These are phyloP conservation scores for Cladochytrium replicatum DNA, from an alignment of 192 early-diverging fungal species.

Conservation along the genomic window DNA sequence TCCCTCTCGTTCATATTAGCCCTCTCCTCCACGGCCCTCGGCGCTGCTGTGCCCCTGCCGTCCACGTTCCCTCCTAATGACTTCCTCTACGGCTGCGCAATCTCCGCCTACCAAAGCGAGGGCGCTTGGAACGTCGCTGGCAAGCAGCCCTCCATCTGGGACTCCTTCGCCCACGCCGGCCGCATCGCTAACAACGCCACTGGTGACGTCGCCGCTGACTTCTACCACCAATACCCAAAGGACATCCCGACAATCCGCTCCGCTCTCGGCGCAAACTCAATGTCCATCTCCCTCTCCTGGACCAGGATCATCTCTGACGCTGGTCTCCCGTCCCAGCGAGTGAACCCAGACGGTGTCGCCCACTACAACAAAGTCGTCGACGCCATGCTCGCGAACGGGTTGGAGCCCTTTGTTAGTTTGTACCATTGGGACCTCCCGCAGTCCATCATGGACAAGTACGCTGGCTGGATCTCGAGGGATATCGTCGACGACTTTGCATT, in stretches of 20 bases:
- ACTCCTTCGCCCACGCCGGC: conserved; percentile 10
- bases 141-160: conserved; percentile 31
- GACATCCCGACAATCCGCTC: conserved; percentile 20
- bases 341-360: background rate
- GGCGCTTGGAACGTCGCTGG: conserved; percentile 34
- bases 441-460: background rate
- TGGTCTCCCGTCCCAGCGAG: too few species aligned
- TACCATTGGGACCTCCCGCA: background rate
- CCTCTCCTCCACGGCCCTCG: too few species aligned
- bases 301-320: background rate
- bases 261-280: too few species aligned
- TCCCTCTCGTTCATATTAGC: too few species aligned
- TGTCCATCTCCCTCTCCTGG: background rate
- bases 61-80: too few species aligned
- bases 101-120: conserved; percentile 37
- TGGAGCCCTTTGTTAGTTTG: background rate
- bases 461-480: background rate
- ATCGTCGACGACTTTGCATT: conserved; percentile 23
- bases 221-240: conserved; percentile 25
- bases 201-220: conserved; percentile 26
- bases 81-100: conserved; percentile 14
- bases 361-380: background rate
- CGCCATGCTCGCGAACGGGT: background rate
- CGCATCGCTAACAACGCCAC: conserved; percentile 13
- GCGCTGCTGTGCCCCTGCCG: too few species aligned